A percentile compares a stretch with the other conserved stretches of the same genome.
phyloP scores from a whole-genome alignment of 371 early-diverging fungal genomes.

The Sanchytrium tribonematis region DNA sequence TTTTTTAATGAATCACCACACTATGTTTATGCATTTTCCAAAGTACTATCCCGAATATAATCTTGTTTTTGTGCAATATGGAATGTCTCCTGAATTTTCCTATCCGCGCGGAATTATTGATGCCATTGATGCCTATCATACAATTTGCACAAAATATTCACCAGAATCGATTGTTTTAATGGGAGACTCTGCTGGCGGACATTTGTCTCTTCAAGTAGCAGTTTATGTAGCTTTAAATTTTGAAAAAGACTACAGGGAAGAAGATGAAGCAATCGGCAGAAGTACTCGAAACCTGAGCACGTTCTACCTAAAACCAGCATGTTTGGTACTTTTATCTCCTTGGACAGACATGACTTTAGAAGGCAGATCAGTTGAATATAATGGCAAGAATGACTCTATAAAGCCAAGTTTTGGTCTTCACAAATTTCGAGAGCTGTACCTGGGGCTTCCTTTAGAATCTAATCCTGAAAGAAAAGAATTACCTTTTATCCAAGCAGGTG shows the following conservation, averaged over 20 bases:
- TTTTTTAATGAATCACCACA: neutral
- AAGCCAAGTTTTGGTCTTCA: neutral
- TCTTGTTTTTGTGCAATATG: neutral
- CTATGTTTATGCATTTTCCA: neutral
- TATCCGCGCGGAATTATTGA: neutral
- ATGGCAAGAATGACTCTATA: neutral
- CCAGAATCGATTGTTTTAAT: neutral
- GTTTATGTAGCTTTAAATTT: neutral
- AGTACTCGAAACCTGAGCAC: neutral
- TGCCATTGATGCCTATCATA: neutral
- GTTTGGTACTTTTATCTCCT: neutral
- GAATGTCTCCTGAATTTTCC: neutral
- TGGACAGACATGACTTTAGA: neutral
- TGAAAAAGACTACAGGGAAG: neutral
- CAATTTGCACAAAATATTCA: neutral
- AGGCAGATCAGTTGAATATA: neutral
- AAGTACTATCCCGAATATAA: neutral
- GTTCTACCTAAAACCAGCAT: neutral
- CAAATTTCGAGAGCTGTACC: neutral
- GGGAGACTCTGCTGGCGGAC: neutral
- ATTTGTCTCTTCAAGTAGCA: neutral
- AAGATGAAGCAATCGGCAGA: too few relatives aligned
- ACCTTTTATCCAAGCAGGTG: neutral
- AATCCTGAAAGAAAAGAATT: neutral
- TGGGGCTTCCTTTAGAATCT: neutral